Percentiles rank a stretch among this genome's conserved stretches.
These are phyloP conservation scores for Starmerella asiatica DNA, from an alignment of 805 yeast species.

Conservation along the genomic window DNA sequence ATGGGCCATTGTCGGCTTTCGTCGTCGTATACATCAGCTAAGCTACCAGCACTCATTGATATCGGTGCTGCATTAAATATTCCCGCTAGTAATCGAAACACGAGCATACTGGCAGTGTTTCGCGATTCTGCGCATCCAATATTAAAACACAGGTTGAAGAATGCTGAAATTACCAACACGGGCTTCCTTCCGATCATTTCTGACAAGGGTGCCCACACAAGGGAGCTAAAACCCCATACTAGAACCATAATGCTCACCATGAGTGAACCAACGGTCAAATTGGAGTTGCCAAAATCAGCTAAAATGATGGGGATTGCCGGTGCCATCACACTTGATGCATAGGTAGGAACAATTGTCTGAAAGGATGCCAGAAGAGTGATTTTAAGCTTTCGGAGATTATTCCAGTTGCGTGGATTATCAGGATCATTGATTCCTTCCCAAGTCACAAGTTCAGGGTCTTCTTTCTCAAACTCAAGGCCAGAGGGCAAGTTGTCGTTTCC, in stretches of 20 bases:
- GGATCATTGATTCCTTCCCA: constrained; percentile 57
- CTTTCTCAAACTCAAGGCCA: constrained; percentile 40
- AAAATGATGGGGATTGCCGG: constrained; percentile 44
- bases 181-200: constrained; percentile 51
- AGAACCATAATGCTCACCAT: constrained; percentile 53
- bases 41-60: constrained; percentile 55
- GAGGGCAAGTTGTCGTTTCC: constrained; percentile 25
- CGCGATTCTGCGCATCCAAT: constrained; percentile 50
- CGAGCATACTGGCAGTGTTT: constrained; percentile 41
- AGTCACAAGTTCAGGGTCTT: constrained; percentile 55
- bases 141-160: constrained; percentile 31
- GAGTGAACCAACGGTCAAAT: constrained; percentile 35
- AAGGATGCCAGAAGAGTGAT: constrained; percentile 37
- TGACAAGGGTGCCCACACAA: constrained; percentile 52
- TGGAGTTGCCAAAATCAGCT: constrained; percentile 32
- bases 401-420: constrained; percentile 53
- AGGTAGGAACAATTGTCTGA: constrained; percentile 47
- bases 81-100: constrained; percentile 52
- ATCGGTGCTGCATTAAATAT: constrained; percentile 55
- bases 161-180: constrained; percentile 41
- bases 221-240: constrained; percentile 57
- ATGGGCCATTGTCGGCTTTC: constrained; percentile 41
- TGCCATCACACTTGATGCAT: constrained; percentile 46
- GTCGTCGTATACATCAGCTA: constrained; percentile 47
- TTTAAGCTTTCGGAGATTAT: constrained; percentile 29